Percentiles rank a stretch among this genome's conserved stretches.
Evolutionary conservation across 345 rosid genomes (phyloP).

Genomic region (Citrus hindsii): DNA sequence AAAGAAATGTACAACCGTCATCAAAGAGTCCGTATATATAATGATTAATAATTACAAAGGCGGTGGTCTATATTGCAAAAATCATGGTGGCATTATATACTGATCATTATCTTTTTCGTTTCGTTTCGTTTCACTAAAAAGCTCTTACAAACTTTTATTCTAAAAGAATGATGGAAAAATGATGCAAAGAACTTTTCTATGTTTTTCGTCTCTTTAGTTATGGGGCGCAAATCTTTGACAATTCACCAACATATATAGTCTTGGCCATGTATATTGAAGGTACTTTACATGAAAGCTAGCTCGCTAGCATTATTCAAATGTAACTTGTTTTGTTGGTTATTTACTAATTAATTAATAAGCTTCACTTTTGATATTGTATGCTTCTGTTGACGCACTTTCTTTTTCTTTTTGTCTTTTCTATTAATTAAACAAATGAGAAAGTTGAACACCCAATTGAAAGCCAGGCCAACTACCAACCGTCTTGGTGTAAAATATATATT

Average conservation of each 20-base stretch:
- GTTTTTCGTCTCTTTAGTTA: no score
- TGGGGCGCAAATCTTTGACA: not conserved
- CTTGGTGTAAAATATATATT: not conserved
- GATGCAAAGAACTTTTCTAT: not conserved
- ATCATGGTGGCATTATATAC: not conserved
- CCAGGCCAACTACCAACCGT: not conserved
- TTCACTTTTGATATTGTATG: not conserved
- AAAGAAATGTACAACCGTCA: no score
- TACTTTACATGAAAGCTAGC: not conserved
- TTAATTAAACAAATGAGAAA: not conserved
- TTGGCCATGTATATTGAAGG: not conserved
- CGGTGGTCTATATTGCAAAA: not conserved
- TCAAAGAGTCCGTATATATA: no score
- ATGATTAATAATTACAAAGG: not conserved
- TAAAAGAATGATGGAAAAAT: no score
- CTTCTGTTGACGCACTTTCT: not conserved
- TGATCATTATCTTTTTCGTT: not conserved
- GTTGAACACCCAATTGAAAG: not conserved
- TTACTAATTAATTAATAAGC: not conserved
- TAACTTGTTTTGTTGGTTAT: not conserved
- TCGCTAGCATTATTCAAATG: not conserved
- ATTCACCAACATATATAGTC: not conserved
- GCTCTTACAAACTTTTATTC: no score
- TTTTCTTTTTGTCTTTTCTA: not conserved
- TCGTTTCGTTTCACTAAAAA: not conserved